Conservation (phyloP, 2,329 filamentous ascomycete species). For the Juglanconis oblonga region DNA sequence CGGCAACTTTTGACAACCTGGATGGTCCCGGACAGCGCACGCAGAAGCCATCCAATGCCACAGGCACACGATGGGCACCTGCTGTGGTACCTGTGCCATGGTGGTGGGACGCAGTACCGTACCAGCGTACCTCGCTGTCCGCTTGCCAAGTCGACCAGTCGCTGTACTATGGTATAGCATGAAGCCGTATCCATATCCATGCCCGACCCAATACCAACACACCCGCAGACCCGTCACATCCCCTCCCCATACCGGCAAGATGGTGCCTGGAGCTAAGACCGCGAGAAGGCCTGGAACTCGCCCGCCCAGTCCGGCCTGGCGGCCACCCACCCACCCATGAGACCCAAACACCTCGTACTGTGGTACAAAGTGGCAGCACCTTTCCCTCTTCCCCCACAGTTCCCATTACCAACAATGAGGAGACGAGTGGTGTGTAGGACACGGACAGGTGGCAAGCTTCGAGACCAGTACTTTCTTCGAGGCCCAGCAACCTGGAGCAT, state of each 20-base stretch:
- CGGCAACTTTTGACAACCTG: background rate
- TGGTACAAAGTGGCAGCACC: background rate
- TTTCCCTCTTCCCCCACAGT: background rate
- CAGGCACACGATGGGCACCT: background rate
- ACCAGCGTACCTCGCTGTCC: background rate
- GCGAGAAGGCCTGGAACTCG: slow-evolving; percentile 2
- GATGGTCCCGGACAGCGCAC: background rate
- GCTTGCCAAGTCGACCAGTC: background rate
- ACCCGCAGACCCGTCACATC: background rate
- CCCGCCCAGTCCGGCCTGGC: background rate
- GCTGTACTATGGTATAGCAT: background rate
- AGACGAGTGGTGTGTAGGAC: slow-evolving; percentile 13
- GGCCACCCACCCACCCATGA: slow-evolving; percentile 1
- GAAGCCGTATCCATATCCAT: slow-evolving; percentile 4
- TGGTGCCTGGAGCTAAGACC: slow-evolving; percentile 18
- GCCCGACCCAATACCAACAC: slow-evolving; percentile 9
- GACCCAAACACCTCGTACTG: slow-evolving; percentile 15
- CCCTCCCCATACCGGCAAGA: background rate
- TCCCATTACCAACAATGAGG: background rate
- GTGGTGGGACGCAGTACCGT: background rate
- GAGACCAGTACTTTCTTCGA: background rate
- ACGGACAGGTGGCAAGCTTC: slow-evolving; percentile 14
- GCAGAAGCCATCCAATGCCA: background rate
- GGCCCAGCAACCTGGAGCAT: background rate
- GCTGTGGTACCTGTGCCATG: background rate